Evolutionary conservation across 352 stramenopile genomes (phyloP), one percentile per base, ranked within the genome.

Genomic region (Phytophthora lateralis): DNA sequence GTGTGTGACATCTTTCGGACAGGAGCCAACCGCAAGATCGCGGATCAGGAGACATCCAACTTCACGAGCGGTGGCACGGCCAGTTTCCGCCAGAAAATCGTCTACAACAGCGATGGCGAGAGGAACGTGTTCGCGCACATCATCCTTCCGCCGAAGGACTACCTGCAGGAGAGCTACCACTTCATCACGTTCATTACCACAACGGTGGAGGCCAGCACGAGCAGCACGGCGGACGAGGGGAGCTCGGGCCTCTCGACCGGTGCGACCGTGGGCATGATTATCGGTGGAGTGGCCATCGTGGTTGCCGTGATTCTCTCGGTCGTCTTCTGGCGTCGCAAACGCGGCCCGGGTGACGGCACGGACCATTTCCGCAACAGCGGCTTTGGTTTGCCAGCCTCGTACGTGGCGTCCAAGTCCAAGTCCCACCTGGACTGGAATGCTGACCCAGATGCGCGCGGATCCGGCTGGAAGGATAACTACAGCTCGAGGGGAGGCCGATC

Each of bases 81-180:
- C 11, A 80, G 55, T 43, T 93, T 91, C 59, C 75, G 60, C 35
- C 84, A 93, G 53, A 78, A 78, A 32, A 66, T 93, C 50, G 57
- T 55, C 17, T 91, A 83, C 55, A 66, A 54, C 29, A 71, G 46
- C 41, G 49, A 46, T 0, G 80, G 81, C 6, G 80, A 89, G 32
- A 82, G 86, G 49, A 91, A 90, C 51, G 80, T 93, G 4, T 93
- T 91, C 27, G 82, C 84, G 32, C 84, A 93, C 67, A 68, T 93
- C 26, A 88, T 93, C 44, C 63, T 93, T 14, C 75, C 84, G 10
- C 75, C 79, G 0, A 68, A 63, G 47, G 73, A 89, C 51, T 80
- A 72, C n/a, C 42, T 69, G 11, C 63, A 83, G 30, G 60, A 84
- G 61, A 89, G 78, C 27, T 93, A 90, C 62, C 81, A 93, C 66